phyloP scores from a whole-genome alignment of 78 protist genomes.

The Ministeria vibrans region DNA sequence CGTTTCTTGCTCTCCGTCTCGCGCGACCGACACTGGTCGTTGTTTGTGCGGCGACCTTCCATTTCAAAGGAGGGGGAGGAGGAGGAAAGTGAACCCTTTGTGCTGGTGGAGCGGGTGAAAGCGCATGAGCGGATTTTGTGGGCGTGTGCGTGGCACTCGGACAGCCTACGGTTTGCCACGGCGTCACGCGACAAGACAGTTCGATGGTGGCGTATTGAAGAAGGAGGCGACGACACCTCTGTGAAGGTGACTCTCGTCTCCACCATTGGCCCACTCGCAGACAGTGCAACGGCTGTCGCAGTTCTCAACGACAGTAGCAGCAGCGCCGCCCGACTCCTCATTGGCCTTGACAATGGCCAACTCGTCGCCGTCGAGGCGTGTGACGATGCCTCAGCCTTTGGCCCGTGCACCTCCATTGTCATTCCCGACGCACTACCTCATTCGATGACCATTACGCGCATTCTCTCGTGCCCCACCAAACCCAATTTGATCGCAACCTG shows the following conservation, averaged over 20 bases:
- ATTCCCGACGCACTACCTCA: not conserved
- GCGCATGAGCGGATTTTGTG: conserved; percentile 31
- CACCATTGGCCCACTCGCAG: not conserved
- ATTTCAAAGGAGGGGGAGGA: not conserved
- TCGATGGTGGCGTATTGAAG: not conserved
- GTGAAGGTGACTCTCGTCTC: too few relatives aligned
- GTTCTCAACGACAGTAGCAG: not conserved
- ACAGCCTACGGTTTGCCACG: not conserved
- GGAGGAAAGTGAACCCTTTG: not conserved
- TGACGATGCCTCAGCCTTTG: conserved; percentile 49
- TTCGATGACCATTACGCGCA: too few relatives aligned
- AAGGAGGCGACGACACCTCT: not conserved
- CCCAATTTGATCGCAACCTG: too few relatives aligned
- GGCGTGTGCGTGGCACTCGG: not conserved
- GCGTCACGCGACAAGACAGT: conserved; percentile 22
- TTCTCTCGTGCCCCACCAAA: too few relatives aligned
- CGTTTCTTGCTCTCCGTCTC: not conserved
- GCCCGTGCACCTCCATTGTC: not conserved
- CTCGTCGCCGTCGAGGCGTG: conserved; percentile 13
- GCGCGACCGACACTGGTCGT: not conserved
- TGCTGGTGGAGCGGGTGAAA: not conserved
- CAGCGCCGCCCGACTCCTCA: conserved; percentile 98
- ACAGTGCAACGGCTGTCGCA: not conserved
- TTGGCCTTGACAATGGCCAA: conserved; percentile 47
- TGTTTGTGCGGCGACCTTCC: not conserved